Conservation (phyloP, 169 alveolate genomes). For the Plasmodium relictum region DNA sequence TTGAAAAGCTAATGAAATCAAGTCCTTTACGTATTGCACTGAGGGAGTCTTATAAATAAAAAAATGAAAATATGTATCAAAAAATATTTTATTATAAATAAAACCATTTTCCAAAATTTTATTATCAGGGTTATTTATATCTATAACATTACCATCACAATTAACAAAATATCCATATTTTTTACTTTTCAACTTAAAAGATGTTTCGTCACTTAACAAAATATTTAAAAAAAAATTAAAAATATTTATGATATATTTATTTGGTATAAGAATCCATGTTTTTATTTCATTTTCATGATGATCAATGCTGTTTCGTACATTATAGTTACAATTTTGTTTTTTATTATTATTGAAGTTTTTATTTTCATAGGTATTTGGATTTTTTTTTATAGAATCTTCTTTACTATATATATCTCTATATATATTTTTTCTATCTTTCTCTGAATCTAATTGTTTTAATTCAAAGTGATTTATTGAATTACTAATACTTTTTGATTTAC, state of each 20-base stretch:
- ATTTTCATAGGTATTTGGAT: neutral
- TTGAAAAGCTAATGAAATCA: conserved; percentile 64
- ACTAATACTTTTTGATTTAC: neutral
- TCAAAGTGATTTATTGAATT: too few species aligned
- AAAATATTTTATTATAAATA: conserved; percentile 31
- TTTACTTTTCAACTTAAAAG: conserved; percentile 28
- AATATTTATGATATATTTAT: conserved; percentile 44
- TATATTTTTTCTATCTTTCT: too few species aligned
- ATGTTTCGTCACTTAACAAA: conserved; percentile 37
- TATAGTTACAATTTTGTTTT: neutral
- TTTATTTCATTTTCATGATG: conserved; percentile 42
- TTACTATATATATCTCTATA: neutral
- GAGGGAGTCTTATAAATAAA: conserved; percentile 61
- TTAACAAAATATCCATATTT: conserved; percentile 45
- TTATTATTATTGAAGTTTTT: neutral
- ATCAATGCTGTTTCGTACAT: neutral
- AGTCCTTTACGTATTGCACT: conserved; percentile 38
- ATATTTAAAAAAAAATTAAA: conserved; percentile 48
- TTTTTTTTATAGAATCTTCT: neutral
- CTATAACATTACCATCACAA: conserved; percentile 22
- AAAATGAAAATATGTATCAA: conserved; percentile 38
- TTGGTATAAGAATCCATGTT: conserved; percentile 73
- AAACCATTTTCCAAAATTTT: conserved; percentile 48
- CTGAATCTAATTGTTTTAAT: too few species aligned
- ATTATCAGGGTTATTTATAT: conserved; percentile 3